Conservation (phyloP, 2,329 filamentous ascomycete species). For the Exophiala dermatitidis region DNA sequence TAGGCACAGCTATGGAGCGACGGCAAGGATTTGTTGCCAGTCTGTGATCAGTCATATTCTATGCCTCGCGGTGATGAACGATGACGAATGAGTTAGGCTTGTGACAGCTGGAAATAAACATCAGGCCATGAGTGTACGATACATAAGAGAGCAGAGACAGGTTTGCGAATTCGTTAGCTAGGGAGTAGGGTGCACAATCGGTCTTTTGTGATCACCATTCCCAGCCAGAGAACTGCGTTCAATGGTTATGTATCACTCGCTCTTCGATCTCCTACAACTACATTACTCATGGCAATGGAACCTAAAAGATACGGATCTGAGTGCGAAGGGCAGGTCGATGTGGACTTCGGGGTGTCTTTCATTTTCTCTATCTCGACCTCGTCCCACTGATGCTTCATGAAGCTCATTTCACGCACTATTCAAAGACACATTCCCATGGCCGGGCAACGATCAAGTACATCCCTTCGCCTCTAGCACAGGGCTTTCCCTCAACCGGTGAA, state of each 20-base stretch:
- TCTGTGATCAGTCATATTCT: too few relatives aligned
- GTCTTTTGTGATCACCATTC: too few relatives aligned
- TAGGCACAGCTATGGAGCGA: too few relatives aligned
- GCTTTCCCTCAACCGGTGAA: slow-evolving; percentile 74
- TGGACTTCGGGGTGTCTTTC: background rate
- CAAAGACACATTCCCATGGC: slow-evolving; percentile 7
- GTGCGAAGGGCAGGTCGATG: background rate
- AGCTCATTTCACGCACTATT: slow-evolving; percentile 1
- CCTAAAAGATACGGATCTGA: background rate
- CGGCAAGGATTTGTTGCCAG: too few relatives aligned
- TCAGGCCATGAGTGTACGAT: too few relatives aligned
- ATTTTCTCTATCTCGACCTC: slow-evolving; percentile 2
- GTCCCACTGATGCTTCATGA: background rate
- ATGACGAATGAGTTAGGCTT: too few relatives aligned
- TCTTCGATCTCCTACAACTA: slow-evolving; percentile 15
- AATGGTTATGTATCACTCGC: background rate
- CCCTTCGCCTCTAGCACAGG: slow-evolving; percentile 75
- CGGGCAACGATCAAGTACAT: slow-evolving; percentile 83
- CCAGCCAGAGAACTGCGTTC: background rate
- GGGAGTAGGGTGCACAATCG: too few relatives aligned
- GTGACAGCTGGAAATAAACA: too few relatives aligned
- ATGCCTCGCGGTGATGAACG: too few relatives aligned
- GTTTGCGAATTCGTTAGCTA: background rate
- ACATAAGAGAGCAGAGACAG: background rate
- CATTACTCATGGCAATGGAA: background rate